Evolutionary conservation across 345 rosid genomes (phyloP), one percentile per base, ranked within the genome.

Genomic region (Citrus reticulata): DNA sequence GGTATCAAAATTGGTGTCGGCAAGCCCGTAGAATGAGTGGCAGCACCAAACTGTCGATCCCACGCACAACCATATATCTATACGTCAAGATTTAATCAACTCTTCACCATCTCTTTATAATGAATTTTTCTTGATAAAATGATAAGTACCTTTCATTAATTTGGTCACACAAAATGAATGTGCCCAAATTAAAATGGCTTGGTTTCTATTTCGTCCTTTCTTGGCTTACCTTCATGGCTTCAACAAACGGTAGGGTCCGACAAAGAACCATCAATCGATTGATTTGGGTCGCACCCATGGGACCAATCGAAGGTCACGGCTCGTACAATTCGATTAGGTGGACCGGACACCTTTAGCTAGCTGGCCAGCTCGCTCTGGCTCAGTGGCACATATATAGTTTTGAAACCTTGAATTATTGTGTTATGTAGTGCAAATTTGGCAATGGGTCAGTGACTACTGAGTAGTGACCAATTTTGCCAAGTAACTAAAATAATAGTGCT

Each of bases 391-490:
- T 46, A 46, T 3, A 46, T 46, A 46, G 51, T 46, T 46, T 42
- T 46, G 51, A 46, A 3, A 13, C 51, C 13, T 67, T 30, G 22
- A 67, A 68, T 69, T 80, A 79, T 75, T 61, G 37, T 4, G 19
- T 46, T 25, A 6, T 20, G 27, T 30, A 32, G 61, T 51, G 6
- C 25, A 49, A 27, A 61, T 24, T 25, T 17, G 70, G 70, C 46
- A 19, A 49, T 19, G 42, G 58, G 58, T 54, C 22, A 17, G 58
- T 17, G 58, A 17, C 69, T 4, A 74, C 64, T 76, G n/a, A 51
- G 77, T 4, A 42, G 72, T 76, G n/a, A 32, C 71, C 78, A 76
- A 76, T 32, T 54, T 76, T n/a, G 63, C 72, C 64, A 76, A 65
- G 78, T 30, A 65, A 76, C 78, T 64, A 55, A 72, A 35, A 72